A percentile compares a stretch with the other conserved stretches of the same genome.
Evolutionary conservation across 2,329 filamentous ascomycete species (phyloP).

Genomic region (Calonectria leucothoes): DNA sequence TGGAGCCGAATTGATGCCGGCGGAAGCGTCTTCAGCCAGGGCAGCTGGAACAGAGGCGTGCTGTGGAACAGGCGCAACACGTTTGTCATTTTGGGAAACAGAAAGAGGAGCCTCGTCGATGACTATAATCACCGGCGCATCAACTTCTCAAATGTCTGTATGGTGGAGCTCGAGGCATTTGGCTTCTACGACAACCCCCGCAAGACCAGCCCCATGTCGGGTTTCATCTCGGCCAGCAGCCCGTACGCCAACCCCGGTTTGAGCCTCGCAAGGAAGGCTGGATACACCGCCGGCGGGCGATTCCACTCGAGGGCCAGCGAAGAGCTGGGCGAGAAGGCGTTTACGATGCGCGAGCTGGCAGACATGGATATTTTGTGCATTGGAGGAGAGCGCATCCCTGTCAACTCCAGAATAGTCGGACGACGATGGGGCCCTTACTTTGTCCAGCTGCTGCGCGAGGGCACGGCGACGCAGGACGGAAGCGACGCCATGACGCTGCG

Average conservation of each 20-base stretch:
- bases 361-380: conserved; percentile 98
- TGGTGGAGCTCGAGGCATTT: conserved; percentile 97
- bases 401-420: conserved; percentile 90
- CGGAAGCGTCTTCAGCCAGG: conserved; percentile 92
- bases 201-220: conserved; percentile 80
- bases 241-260: conserved; percentile 69
- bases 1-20: conserved; percentile 98
- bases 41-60: conserved; percentile 96
- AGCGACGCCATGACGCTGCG: conserved; percentile 82
- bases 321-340: conserved; percentile 84
- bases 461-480: conserved; percentile 76
- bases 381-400: conserved; percentile 89
- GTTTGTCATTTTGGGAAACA: conserved; percentile 94
- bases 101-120: conserved; percentile 92
- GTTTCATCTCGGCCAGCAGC: conserved; percentile 85
- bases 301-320: conserved; percentile 82
- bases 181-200: conserved; percentile 97
- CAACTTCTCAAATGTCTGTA: conserved; percentile 96
- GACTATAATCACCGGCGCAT: conserved; percentile 98
- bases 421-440: conserved; percentile 97
- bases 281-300: conserved; percentile 79
- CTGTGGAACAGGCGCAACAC: conserved; percentile 94
- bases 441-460: conserved; percentile 88
- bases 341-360: conserved; percentile 84
- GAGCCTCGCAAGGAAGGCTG: conserved; percentile 69